These are phyloP conservation scores for Geotrichum carabidarum DNA, from an alignment of 1,139 yeast species.

Conservation along the genomic window DNA sequence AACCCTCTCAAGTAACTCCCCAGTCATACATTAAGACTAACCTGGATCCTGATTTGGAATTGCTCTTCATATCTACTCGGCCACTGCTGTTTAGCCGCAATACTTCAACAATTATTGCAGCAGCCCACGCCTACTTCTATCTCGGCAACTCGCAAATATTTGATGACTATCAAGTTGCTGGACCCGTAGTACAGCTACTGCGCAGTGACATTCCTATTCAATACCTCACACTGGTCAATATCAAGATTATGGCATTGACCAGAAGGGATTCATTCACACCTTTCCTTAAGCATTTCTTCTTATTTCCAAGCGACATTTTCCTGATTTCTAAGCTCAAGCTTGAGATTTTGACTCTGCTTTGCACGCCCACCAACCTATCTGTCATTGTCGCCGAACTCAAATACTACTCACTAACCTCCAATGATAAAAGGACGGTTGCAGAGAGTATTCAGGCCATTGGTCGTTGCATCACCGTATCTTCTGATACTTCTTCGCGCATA, in stretches of 20 bases:
- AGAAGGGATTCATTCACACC: constrained; percentile 48
- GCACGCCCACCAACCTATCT: constrained; percentile 49
- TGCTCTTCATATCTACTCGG: constrained; percentile 48
- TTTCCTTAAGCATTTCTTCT: constrained; percentile 49
- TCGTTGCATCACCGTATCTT: constrained; percentile 43
- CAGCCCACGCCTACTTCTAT: constrained; percentile 50
- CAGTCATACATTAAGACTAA: constrained; percentile 20
- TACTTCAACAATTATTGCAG: constrained; percentile 60
- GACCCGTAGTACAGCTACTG: constrained; percentile 46
- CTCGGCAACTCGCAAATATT: constrained; percentile 52
- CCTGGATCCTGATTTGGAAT: constrained; percentile 52
- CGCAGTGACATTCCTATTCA: constrained; percentile 37
- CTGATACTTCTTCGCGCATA: constrained; percentile 29
- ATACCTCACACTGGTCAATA: constrained; percentile 34
- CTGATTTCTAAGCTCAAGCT: constrained; percentile 53
- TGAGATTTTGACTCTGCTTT: constrained; percentile 56
- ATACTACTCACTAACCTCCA: constrained; percentile 50
- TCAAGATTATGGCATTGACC: constrained; percentile 36
- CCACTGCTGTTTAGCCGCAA: constrained; percentile 49
- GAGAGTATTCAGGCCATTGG: constrained; percentile 59
- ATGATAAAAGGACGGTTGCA: constrained; percentile 41
- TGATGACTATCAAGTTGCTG: constrained; percentile 46
- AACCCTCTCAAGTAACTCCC: constrained; percentile 2
- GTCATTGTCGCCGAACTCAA: constrained; percentile 62
- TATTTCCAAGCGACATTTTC: constrained; percentile 54